Base-by-base conservation (phyloP, 345 rosid species). In the Euclidium syriacum region DNA sequence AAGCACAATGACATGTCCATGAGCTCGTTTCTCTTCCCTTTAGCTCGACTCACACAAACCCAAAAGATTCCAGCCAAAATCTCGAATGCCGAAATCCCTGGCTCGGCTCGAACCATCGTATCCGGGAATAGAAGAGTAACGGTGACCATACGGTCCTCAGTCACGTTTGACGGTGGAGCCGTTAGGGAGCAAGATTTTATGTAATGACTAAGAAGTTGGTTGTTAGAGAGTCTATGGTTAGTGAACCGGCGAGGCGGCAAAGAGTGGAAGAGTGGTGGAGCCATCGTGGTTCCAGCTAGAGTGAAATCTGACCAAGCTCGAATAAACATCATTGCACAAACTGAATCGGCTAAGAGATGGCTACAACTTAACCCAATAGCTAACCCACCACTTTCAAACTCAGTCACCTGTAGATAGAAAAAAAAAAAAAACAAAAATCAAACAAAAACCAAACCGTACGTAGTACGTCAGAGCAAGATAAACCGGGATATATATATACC, bases 241-340 rank as follows among this genome's bases (percentile, higher is more conserved):
- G 65, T 22, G 6, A 67, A 67, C 24, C 64, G 52, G 10, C 73
- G 72, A 1, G 70, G 56, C 0, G 88, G 95, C 34, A 86, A 52
- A 0, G 75, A 52, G 41, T 72, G 84, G 65, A 79, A 80, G 11
- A 70, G 11, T 8, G 88, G 92, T 3, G 92, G 92, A 64, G 40
- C 10, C 33, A 20, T 27, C 70, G 75, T 72, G 50, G 43, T 59
- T 16, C 75, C 64, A 7, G 67, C n/a, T 0, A 79, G 41, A 58
- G 91, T 78, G 5, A 52, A 64, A 59, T 83, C 85, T 1, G 90
- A 85, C 97, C 95, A 90, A n/a, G 92, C 81, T 66, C 82, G 78
- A 34, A 86, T 20, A 70, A 86, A 78, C 76, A 66, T 75, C 18
- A 79, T 73, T 10, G 79, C 86, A 42, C 85, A 77, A n/a, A 64